Percentiles rank a stretch among this genome's conserved stretches.
These are phyloP conservation scores for Zasmidium cellare DNA, from an alignment of 2,329 filamentous ascomycete genomes.

Conservation along the genomic window DNA sequence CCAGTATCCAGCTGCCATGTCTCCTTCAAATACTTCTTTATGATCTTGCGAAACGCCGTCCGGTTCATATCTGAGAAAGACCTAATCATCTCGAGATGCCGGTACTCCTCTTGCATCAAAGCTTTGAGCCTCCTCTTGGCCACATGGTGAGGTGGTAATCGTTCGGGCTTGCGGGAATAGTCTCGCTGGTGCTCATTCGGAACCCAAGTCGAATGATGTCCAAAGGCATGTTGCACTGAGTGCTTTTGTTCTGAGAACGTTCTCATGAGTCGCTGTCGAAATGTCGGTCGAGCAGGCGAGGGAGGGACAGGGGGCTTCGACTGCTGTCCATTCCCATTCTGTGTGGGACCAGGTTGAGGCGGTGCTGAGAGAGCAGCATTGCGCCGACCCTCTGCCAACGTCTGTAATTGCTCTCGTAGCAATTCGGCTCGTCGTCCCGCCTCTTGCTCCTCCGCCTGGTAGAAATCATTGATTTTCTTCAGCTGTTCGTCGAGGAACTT, in stretches of 20 bases:
- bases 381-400: too few species aligned
- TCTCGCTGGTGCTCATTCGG: slow-evolving; percentile 39
- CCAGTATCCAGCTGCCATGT: slow-evolving; percentile 69
- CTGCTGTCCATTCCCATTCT: too few species aligned
- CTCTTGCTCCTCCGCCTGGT: slow-evolving; percentile 83
- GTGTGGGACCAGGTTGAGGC: too few species aligned
- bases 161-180: slow-evolving; percentile 41
- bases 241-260: too few species aligned
- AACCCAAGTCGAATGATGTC: background rate
- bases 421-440: slow-evolving; percentile 69
- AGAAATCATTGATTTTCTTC: slow-evolving; percentile 89
- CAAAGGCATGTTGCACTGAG: background rate
- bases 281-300: too few species aligned
- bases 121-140: slow-evolving; percentile 91
- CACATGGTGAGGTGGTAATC: slow-evolving; percentile 74
- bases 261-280: too few species aligned
- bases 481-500: slow-evolving; percentile 80
- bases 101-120: slow-evolving; percentile 90
- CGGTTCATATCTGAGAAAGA: slow-evolving; percentile 87
- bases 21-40: slow-evolving; percentile 97
- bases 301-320: too few species aligned
- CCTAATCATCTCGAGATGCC: slow-evolving; percentile 86
- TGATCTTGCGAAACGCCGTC: slow-evolving; percentile 94
- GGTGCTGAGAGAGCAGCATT: too few species aligned
- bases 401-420: slow-evolving; percentile 78